Conservation (phyloP, 169 alveolate species). For the Eimeria praecox region DNA sequence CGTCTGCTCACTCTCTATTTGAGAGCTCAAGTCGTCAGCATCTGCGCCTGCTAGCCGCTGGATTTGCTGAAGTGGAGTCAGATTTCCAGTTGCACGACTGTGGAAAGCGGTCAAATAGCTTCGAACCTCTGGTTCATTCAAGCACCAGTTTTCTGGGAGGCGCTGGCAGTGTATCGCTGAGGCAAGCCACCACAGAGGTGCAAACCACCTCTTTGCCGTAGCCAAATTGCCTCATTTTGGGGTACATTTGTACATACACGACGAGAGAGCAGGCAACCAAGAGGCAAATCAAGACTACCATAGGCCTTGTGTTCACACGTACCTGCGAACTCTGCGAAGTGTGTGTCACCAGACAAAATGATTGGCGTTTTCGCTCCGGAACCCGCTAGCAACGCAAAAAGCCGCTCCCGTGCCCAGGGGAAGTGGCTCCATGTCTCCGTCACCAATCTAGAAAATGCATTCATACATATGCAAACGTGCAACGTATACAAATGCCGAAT, state of each 20-base stretch:
- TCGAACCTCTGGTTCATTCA: slow-evolving; percentile 63
- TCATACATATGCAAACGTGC: not conserved
- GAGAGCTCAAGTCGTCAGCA: not conserved
- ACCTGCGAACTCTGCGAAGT: slow-evolving; percentile 77
- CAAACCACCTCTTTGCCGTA: not conserved
- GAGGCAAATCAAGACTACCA: not conserved
- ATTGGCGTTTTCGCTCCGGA: slow-evolving; percentile 78
- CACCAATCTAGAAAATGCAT: slow-evolving; percentile 42
- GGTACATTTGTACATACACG: not conserved
- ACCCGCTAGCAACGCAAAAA: slow-evolving; percentile 57
- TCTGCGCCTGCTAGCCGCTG: slow-evolving; percentile 62
- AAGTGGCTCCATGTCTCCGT: slow-evolving; percentile 81
- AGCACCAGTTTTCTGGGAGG: slow-evolving; percentile 62
- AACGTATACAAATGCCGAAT: not conserved
- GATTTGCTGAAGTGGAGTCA: slow-evolving; percentile 58
- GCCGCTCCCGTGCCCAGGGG: slow-evolving; percentile 74
- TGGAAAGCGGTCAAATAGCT: slow-evolving; percentile 38
- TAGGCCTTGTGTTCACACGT: not conserved
- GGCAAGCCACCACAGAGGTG: not conserved
- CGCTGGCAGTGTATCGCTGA: slow-evolving; percentile 71
- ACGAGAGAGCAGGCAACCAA: not conserved
- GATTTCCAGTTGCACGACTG: slow-evolving; percentile 24
- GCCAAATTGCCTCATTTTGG: not conserved
- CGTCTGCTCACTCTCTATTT: not conserved
- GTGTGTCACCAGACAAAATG: slow-evolving; percentile 78